Base-by-base conservation (phyloP, 352 stramenopile species). In the Pythium scleroteichum region DNA sequence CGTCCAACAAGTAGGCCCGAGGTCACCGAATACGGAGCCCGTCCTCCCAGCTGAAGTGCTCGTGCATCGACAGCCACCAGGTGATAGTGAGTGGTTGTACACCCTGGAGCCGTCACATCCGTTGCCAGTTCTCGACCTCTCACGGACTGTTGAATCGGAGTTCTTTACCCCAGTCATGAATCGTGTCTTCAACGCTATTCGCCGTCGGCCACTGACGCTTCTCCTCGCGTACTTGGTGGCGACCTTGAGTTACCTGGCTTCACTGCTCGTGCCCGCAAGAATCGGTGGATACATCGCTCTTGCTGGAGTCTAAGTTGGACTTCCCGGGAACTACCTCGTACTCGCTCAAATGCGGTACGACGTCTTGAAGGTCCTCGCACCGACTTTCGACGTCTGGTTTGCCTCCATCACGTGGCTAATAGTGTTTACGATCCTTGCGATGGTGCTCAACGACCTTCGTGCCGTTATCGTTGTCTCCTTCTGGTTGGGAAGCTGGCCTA, bases 381-480 rank as follows among this genome's bases (percentile, higher is more conserved):
- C 14, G 16, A 56, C 54, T 5, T 69, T 57, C 38, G 62, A 69
- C 41, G 48, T 60, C n/a, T 67, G 62, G 54, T 65, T 61, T 33
- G 35, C 50, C 14, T 60, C 55, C 4, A 24, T 61, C 24, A 57
- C 56, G 47, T 60, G 53, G 47, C 38, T 52, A 0, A 13, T 47
- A 19, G 35, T 59, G 16, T 59, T 65, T n/a, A 10, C 54, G 2
- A 44, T 66, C 6, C 46, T 70, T 0, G 62, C 19, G 0, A 39
- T 52, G 14, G 39, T 57, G 55, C 42, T 66, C 4, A 4, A 56
- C 16, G 62, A 70, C 23, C 19, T 66, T 22, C 58, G 56, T 20
- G 41, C 51, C 8, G 20, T 59, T 0, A 44, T 51, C 0, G 27
- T 55, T 17, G 8, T 70, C 6, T 38, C 53, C 3, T 29, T 45